Evolutionary conservation across 2,329 filamentous ascomycete genomes (phyloP).

Genomic region (Trichothecium sympodiale): DNA sequence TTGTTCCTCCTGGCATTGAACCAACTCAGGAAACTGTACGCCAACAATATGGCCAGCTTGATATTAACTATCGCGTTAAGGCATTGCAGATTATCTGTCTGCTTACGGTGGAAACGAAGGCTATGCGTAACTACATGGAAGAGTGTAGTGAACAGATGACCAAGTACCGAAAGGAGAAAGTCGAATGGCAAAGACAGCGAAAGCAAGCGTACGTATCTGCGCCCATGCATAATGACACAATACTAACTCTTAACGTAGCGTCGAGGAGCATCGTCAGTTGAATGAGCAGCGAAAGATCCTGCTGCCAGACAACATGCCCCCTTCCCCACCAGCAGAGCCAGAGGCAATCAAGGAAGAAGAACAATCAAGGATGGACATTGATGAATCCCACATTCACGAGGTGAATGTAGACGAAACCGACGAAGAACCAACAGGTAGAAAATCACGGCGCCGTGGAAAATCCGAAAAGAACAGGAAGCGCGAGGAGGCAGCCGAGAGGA

Average conservation of each 20-base stretch:
- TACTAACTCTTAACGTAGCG: constrained; percentile 30
- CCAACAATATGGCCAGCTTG: constrained; percentile 60
- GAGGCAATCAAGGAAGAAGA: constrained; percentile 37
- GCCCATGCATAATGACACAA: not conserved
- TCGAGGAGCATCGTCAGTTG: constrained; percentile 59
- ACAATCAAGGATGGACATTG: constrained; percentile 53
- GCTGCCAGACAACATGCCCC: constrained; percentile 60
- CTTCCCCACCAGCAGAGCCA: constrained; percentile 44
- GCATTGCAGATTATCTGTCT: constrained; percentile 79
- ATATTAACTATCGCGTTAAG: constrained; percentile 72
- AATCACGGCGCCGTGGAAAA: constrained; percentile 43
- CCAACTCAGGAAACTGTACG: constrained; percentile 65
- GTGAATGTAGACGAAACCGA: constrained; percentile 59
- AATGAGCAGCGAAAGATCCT: constrained; percentile 65
- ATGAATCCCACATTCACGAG: constrained; percentile 45
- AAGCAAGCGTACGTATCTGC: constrained; percentile 46
- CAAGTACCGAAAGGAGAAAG: constrained; percentile 86
- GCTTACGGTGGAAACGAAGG: constrained; percentile 76
- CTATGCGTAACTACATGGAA: constrained; percentile 79
- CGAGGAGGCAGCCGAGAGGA: constrained; percentile 64
- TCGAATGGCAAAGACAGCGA: constrained; percentile 75
- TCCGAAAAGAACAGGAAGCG: constrained; percentile 65
- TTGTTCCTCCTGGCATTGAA: constrained; percentile 70
- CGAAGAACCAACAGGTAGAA: constrained; percentile 47
- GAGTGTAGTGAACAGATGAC: constrained; percentile 93